These are phyloP conservation scores for Jatropha multifida DNA, from an alignment of 441 rosid species.

Conservation along the genomic window DNA sequence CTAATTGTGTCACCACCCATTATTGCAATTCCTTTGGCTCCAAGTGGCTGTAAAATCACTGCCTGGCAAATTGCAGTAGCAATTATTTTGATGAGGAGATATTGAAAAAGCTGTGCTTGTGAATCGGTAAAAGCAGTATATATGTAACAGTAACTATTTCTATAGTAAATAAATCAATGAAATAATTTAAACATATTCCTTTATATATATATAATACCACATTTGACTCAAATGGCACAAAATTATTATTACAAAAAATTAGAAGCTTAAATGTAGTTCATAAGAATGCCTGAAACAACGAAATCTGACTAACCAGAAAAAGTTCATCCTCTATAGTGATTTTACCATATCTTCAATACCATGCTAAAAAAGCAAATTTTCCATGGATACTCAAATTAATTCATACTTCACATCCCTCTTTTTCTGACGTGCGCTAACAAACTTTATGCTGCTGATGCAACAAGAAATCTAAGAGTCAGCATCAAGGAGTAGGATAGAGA, in stretches of 20 bases:
- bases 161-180: background rate
- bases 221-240: background rate
- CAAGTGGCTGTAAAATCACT: constrained; percentile 87
- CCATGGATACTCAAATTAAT: too few relatives aligned
- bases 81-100: background rate
- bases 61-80: constrained; percentile 46
- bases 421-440: too few relatives aligned
- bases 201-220: background rate
- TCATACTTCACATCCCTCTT: too few relatives aligned
- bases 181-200: background rate
- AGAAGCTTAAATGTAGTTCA: background rate
- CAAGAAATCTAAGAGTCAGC: too few relatives aligned
- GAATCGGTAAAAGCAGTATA: background rate
- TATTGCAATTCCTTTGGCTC: constrained; percentile 62
- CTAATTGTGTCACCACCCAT: constrained; percentile 86
- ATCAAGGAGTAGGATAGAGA: background rate
- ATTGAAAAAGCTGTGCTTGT: background rate
- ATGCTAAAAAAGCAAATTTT: too few relatives aligned
- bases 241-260: too few relatives aligned
- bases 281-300: background rate
- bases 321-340: too few relatives aligned
- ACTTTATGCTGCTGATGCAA: too few relatives aligned
- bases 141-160: background rate
- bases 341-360: too few relatives aligned
- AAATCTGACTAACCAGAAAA: background rate